These are phyloP conservation scores for Effrenium voratum DNA, from an alignment of 73 alveolate species.

Conservation along the genomic window DNA sequence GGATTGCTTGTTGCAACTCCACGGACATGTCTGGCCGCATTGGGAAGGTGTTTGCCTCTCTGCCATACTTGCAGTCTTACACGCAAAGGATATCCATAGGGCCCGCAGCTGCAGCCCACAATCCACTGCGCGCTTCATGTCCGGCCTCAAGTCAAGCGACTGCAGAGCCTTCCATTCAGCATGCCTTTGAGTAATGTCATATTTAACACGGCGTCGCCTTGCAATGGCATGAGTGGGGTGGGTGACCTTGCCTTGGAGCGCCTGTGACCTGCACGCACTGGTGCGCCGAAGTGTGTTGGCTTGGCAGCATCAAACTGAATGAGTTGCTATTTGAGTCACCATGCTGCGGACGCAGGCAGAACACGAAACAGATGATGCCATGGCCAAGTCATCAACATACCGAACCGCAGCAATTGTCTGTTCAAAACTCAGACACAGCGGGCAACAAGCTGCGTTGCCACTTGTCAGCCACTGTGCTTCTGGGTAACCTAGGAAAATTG, in stretches of 20 bases:
- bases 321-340: neutral
- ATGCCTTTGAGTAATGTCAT: neutral
- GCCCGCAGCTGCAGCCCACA: slow-evolving; percentile 43
- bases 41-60: neutral
- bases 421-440: neutral
- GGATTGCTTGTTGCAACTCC: neutral
- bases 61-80: neutral
- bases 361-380: neutral
- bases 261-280: neutral
- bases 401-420: neutral
- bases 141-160: neutral
- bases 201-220: neutral
- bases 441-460: neutral
- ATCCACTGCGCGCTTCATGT: neutral
- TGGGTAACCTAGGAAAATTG: neutral
- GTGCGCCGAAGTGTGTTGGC: neutral
- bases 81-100: neutral
- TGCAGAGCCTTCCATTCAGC: neutral
- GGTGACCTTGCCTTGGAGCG: neutral
- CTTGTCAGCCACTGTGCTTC: neutral
- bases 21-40: neutral
- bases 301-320: neutral
- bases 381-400: slow-evolving; percentile 56
- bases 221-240: neutral
- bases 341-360: neutral